Percentiles rank a stretch among this genome's conserved stretches.
Conservation (phyloP, 1,284 basidiomycete genomes). For the Sanghuangporus weigelae region DNA sequence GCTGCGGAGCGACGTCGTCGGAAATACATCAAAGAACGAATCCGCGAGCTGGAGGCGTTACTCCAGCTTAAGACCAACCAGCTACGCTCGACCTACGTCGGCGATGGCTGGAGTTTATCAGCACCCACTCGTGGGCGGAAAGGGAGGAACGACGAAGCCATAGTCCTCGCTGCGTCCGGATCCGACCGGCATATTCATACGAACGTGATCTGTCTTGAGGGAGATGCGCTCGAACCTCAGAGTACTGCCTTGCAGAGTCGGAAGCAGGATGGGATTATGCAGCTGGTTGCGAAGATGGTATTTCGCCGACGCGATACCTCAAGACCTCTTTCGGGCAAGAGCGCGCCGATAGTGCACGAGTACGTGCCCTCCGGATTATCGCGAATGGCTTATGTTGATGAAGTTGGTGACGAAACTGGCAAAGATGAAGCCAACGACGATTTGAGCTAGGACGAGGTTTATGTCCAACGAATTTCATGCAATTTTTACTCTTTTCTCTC, state of each 20-base stretch:
- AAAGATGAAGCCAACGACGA: neutral
- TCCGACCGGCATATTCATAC: neutral
- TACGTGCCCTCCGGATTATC: conserved; percentile 9
- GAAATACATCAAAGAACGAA: conserved; percentile 14
- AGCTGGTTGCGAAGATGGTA: conserved; percentile 18
- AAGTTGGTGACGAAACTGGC: neutral
- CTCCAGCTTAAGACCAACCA: conserved; percentile 9
- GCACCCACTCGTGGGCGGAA: neutral
- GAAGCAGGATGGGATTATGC: conserved; percentile 3
- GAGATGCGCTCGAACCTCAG: neutral
- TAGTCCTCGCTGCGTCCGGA: conserved; percentile 5
- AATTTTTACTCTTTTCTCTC: neutral
- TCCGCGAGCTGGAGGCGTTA: conserved; percentile 10
- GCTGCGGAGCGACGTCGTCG: conserved; percentile 2
- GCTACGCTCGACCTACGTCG: neutral
- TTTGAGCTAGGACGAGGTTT: neutral
- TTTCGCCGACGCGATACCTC: conserved; percentile 13
- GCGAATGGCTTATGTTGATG: neutral
- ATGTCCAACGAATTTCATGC: neutral
- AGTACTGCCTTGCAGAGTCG: neutral
- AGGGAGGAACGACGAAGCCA: neutral
- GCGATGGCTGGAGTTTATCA: neutral
- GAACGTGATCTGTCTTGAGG: neutral
- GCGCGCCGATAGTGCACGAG: neutral
- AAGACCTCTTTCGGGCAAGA: conserved; percentile 7